These are phyloP conservation scores for Phytophthora citricola DNA, from an alignment of 352 stramenopile genomes.

Conservation along the genomic window DNA sequence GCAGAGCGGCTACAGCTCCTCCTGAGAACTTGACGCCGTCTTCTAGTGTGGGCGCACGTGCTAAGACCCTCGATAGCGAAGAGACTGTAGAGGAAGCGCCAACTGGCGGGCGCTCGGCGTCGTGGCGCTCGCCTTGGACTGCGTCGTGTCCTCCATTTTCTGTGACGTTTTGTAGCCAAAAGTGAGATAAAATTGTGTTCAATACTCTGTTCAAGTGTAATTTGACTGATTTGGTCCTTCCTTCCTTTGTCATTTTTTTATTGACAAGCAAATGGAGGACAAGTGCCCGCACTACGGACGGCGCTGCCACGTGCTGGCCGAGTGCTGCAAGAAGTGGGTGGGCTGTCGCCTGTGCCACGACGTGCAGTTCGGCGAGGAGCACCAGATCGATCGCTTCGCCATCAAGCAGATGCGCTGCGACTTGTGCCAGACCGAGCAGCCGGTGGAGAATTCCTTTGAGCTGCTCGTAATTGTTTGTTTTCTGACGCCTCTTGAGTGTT, in stretches of 20 bases:
- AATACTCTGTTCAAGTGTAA: too few relatives aligned
- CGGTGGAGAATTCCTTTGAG: constrained; percentile 34
- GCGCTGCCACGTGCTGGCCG: constrained; percentile 70
- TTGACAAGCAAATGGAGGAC: not conserved
- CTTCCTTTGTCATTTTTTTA: too few relatives aligned
- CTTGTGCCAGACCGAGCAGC: constrained; percentile 62
- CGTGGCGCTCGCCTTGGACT: constrained; percentile 12
- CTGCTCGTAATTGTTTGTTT: not conserved
- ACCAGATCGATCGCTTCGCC: constrained; percentile 81
- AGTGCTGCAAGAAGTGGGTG: constrained; percentile 82
- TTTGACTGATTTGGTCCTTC: too few relatives aligned
- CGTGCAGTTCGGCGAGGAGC: constrained; percentile 48
- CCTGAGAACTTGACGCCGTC: constrained; percentile 66
- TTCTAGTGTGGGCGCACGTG: constrained; percentile 49
- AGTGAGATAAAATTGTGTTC: too few relatives aligned
- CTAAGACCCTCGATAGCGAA: constrained; percentile 18
- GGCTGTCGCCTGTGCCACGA: constrained; percentile 80
- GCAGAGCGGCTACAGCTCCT: constrained; percentile 59
- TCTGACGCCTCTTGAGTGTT: not conserved
- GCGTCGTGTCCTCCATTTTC: not conserved
- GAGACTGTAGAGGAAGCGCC: constrained; percentile 30
- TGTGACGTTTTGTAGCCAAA: too few relatives aligned
- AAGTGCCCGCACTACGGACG: constrained; percentile 69
- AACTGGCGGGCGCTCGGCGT: constrained; percentile 18
- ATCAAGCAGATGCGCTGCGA: constrained; percentile 76